Evolutionary conservation across 1,284 basidiomycete species (phyloP).

Genomic region (Apiotrichum sp.): DNA sequence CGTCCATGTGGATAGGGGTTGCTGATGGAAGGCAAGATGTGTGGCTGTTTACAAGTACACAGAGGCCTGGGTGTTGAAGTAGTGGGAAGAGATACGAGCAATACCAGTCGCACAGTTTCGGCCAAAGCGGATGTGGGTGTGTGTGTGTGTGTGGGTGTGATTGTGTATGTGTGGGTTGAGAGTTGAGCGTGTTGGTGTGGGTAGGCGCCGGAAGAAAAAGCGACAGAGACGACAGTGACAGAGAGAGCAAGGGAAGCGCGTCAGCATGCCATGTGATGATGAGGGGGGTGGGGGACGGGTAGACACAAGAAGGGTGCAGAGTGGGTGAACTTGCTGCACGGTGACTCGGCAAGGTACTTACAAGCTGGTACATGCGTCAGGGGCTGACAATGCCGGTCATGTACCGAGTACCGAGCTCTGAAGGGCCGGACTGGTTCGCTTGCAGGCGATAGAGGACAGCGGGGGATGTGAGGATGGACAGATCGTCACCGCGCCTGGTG

Average conservation of each 20-base stretch:
- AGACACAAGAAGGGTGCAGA: too few species aligned
- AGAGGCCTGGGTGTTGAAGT: not conserved
- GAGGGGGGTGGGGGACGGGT: not conserved
- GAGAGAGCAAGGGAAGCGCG: not conserved
- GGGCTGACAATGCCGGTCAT: not conserved
- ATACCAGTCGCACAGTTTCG: not conserved
- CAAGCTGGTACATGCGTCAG: not conserved
- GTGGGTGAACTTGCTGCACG: not conserved
- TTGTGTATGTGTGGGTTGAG: not conserved
- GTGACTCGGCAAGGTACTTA: not conserved
- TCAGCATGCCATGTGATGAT: not conserved
- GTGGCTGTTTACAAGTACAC: not conserved
- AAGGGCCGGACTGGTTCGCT: not conserved
- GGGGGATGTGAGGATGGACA: not conserved
- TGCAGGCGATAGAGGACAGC: not conserved
- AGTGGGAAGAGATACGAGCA: not conserved
- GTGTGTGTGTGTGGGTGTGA: not conserved
- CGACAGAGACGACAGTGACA: not conserved
- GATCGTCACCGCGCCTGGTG: not conserved
- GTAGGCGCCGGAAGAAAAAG: too few species aligned
- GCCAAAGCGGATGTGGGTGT: not conserved
- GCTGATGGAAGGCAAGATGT: not conserved
- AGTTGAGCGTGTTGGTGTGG: too few species aligned
- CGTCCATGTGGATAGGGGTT: conserved; percentile 25
- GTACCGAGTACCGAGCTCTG: not conserved